Evolutionary conservation across 768 basidiomycete genomes (phyloP), one percentile per base, ranked within the genome.

Genomic region (Pulveroboletus sp.): DNA sequence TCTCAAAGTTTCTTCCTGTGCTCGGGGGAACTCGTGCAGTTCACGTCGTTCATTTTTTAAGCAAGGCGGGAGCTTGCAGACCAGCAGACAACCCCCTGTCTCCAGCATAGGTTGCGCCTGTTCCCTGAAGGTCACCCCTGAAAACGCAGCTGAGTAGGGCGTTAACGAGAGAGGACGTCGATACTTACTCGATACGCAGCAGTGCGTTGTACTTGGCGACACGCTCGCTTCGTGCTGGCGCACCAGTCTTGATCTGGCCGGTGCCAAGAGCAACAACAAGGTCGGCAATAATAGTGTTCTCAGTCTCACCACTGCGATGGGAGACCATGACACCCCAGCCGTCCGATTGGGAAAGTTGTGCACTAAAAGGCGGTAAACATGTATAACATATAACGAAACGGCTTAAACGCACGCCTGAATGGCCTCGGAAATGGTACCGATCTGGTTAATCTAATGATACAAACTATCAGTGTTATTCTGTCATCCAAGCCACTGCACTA

Each of bases 321-420:
- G 94, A 97, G 71, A 95, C 86, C 96, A 99, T 99, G 74, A 97
- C 90, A 69, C 93, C 94, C 96, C 96, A 99, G 47, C 89, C 89
- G 64, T 92, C 91, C 35, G 90, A 91, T 71, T 96, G 93, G 43
- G 94, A 70, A 62, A 99, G 90, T 71, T 97, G 93, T 53, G 94
- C 92, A 67, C 92, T 95, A 55, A 30, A 45, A 48, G 28, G 37
- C 31, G 28, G 21, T 51, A 32, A 50, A 36, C 11, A 53, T 41
- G 44, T 35, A 43, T 27, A 26, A 43, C 10, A 18, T 2, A 31
- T 15, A 43, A 36, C n/a, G 27, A 53, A 26, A 43, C 6, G 46
- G 35, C 43, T 40, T 36, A 14, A 24, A 82, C 91, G 51, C 62
- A 95, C 92, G 95, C 95, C 71, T 96, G 93, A 74, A 99, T 96